Percentiles rank a stretch among this genome's conserved stretches.
phyloP scores from a whole-genome alignment of 495 filamentous ascomycete genomes.

The Penicillium dipodomyicola region DNA sequence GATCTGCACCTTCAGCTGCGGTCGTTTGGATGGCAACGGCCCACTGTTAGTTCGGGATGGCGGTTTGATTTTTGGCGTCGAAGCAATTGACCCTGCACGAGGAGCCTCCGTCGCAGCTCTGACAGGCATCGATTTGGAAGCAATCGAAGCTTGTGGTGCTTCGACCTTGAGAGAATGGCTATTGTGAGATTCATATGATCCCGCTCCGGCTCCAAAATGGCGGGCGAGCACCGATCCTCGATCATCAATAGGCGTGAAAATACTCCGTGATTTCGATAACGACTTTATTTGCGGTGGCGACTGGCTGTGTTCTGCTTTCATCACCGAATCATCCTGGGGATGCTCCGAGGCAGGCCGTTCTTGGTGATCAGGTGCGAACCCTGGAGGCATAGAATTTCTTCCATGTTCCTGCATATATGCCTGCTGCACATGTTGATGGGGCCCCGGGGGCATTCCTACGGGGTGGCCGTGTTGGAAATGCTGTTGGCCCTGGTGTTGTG shows the following conservation, averaged over 20 bases:
- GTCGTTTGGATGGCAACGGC: constrained; percentile 62
- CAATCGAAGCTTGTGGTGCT: constrained; percentile 46
- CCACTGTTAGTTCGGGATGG: constrained; percentile 72
- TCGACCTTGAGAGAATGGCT: constrained; percentile 43
- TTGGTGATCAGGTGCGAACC: constrained; percentile 46
- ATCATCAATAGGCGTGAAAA: constrained; percentile 96
- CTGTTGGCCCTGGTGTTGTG: constrained; percentile 34
- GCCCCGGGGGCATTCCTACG: constrained; percentile 30
- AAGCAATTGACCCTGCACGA: constrained; percentile 47
- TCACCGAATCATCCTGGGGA: constrained; percentile 39
- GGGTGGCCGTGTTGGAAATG: constrained; percentile 43
- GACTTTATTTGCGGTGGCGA: constrained; percentile 62
- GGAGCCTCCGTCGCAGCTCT: constrained; percentile 42
- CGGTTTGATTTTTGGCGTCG: constrained; percentile 62
- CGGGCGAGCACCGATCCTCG: constrained; percentile 82
- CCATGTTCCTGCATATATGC: constrained; percentile 67
- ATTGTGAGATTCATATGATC: constrained; percentile 41
- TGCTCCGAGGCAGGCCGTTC: constrained; percentile 42
- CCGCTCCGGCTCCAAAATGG: constrained; percentile 66
- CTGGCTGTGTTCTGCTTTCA: constrained; percentile 47
- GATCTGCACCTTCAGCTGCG: constrained; percentile 88
- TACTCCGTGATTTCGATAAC: constrained; percentile 82
- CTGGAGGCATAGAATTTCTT: constrained; percentile 52
- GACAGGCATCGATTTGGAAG: constrained; percentile 40
- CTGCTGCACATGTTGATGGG: constrained; percentile 60